Evolutionary conservation across 2,329 filamentous ascomycete genomes (phyloP).

Genomic region (Mycosphaerella sp.): DNA sequence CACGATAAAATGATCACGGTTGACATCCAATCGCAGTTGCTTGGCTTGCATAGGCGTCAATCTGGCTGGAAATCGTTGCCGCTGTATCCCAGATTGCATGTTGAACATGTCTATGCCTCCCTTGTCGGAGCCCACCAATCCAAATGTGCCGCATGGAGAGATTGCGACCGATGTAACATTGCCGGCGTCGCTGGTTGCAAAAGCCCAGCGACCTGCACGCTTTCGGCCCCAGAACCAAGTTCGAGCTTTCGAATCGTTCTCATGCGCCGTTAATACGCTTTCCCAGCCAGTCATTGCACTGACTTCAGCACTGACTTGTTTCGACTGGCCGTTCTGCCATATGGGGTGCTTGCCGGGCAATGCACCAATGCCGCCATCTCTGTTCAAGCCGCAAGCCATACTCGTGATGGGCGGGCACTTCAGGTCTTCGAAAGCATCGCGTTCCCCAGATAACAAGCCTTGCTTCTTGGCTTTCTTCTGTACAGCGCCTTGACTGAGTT

Average conservation of each 20-base stretch:
- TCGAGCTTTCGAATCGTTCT: slow-evolving; percentile 72
- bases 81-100: slow-evolving; percentile 82
- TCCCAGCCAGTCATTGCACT: slow-evolving; percentile 89
- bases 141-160: slow-evolving; percentile 89
- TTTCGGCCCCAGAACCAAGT: slow-evolving; percentile 99
- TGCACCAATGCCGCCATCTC: slow-evolving; percentile 88
- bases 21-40: slow-evolving; percentile 59
- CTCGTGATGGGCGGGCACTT: slow-evolving; percentile 90
- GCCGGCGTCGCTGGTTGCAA: slow-evolving; percentile 76
- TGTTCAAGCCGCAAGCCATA: slow-evolving; percentile 84
- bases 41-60: slow-evolving; percentile 72
- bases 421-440: slow-evolving; percentile 50
- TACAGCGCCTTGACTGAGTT: slow-evolving; percentile 85
- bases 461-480: slow-evolving; percentile 84
- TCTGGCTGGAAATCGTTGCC: slow-evolving; percentile 77
- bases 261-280: slow-evolving; percentile 89
- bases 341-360: slow-evolving; percentile 69
- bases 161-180: slow-evolving; percentile 79
- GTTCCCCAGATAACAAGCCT: slow-evolving; percentile 52
- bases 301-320: slow-evolving; percentile 63
- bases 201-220: slow-evolving; percentile 84
- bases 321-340: slow-evolving; percentile 62
- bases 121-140: slow-evolving; percentile 73
- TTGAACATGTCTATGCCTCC: slow-evolving; percentile 95
- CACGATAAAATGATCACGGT: slow-evolving; percentile 27